Percentiles rank a stretch among this genome's conserved stretches.
Evolutionary conservation across 2,329 filamentous ascomycete species (phyloP).

Genomic region (Parastagonospora avenae): DNA sequence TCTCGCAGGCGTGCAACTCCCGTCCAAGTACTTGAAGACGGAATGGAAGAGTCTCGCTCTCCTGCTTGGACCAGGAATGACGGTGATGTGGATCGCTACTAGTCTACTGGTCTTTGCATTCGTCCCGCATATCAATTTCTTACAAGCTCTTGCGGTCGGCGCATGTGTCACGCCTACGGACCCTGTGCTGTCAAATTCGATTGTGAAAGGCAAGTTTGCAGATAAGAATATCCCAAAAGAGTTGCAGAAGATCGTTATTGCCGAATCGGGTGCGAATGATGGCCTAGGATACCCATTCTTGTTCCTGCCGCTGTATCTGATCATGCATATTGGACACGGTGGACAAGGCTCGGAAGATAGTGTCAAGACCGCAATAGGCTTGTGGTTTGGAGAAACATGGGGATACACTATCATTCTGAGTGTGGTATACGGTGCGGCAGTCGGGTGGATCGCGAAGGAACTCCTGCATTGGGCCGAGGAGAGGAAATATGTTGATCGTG

Average conservation of each 20-base stretch:
- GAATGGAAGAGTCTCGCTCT: slow-evolving; percentile 79
- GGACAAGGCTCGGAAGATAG: slow-evolving; percentile 57
- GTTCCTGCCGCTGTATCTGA: slow-evolving; percentile 81
- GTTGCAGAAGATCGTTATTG: slow-evolving; percentile 70
- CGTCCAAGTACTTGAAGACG: slow-evolving; percentile 76
- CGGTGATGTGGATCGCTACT: slow-evolving; percentile 83
- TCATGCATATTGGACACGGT: slow-evolving; percentile 72
- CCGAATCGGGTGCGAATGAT: slow-evolving; percentile 86
- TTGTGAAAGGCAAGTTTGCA: slow-evolving; percentile 92
- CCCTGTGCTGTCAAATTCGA: slow-evolving; percentile 83
- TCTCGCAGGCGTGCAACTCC: slow-evolving; percentile 84
- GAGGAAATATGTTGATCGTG: slow-evolving; percentile 79
- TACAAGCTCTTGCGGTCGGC: slow-evolving; percentile 79
- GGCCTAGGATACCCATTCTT: slow-evolving; percentile 88
- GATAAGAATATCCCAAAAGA: slow-evolving; percentile 85
- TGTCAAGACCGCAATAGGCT: slow-evolving; percentile 68
- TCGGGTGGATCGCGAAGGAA: slow-evolving; percentile 82
- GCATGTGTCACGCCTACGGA: slow-evolving; percentile 94
- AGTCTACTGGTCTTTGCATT: slow-evolving; percentile 78
- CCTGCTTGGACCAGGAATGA: slow-evolving; percentile 84
- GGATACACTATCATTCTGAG: slow-evolving; percentile 82
- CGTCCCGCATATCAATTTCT: slow-evolving; percentile 71
- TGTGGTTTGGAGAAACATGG: slow-evolving; percentile 88
- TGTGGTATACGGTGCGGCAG: slow-evolving; percentile 73
- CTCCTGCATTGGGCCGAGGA: slow-evolving; percentile 84